Conservation (phyloP, 23 red algal genomes). For the Gracilaria domingensis region DNA sequence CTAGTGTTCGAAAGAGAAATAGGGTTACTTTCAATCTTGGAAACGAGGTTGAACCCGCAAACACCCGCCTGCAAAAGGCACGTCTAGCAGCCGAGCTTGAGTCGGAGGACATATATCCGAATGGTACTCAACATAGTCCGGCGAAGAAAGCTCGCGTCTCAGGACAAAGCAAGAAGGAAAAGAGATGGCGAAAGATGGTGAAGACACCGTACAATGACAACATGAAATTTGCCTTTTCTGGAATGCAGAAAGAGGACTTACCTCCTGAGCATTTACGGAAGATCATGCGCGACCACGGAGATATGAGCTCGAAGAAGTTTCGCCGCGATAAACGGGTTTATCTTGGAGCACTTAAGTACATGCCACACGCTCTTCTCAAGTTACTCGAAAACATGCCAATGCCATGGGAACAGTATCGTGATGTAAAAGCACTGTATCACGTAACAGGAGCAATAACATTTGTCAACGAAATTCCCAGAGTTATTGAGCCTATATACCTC, state of each 20-base stretch:
- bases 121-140: neutral
- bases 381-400: slow-evolving; percentile 98
- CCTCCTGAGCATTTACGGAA: slow-evolving; percentile 94
- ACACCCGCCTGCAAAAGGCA: neutral
- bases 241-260: slow-evolving; percentile 87
- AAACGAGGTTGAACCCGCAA: neutral
- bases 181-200: slow-evolving; percentile 65
- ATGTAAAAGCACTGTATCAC: slow-evolving; percentile 91
- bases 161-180: slow-evolving; percentile 37
- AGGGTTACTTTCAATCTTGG: slow-evolving; percentile 9
- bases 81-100: neutral
- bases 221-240: slow-evolving; percentile 81
- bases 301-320: slow-evolving; percentile 90
- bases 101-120: neutral
- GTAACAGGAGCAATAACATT: slow-evolving; percentile 96
- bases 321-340: slow-evolving; percentile 91
- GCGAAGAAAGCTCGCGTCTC: neutral
- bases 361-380: slow-evolving; percentile 96
- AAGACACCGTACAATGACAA: slow-evolving; percentile 52
- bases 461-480: slow-evolving; percentile 88
- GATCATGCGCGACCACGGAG: slow-evolving; percentile 94
- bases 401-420: slow-evolving; percentile 92
- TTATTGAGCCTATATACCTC: slow-evolving; percentile 86
- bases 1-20: slow-evolving; percentile 15
- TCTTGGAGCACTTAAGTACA: slow-evolving; percentile 92